phyloP scores from a whole-genome alignment of 768 basidiomycete genomes.

The Termitomyces sp. region DNA sequence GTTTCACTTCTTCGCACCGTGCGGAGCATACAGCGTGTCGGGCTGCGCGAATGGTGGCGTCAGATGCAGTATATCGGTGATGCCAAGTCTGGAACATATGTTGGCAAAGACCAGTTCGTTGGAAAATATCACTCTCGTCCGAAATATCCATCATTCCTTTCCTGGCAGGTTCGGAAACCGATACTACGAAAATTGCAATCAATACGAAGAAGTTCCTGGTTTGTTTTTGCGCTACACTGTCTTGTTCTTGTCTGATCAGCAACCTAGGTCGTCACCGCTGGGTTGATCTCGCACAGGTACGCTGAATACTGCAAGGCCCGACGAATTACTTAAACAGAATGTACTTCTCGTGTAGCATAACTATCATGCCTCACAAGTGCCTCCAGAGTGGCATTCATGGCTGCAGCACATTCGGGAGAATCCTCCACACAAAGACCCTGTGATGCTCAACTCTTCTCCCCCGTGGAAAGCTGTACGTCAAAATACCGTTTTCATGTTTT shows the following conservation, averaged over 20 bases:
- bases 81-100: constrained; percentile 77
- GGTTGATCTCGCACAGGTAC: constrained; percentile 89
- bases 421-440: constrained; percentile 71
- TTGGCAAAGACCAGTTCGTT: constrained; percentile 83
- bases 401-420: constrained; percentile 84
- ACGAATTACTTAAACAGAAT: constrained; percentile 1
- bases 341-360: constrained; percentile 52
- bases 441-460: constrained; percentile 67
- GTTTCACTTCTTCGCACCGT: constrained; percentile 75
- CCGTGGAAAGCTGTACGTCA: constrained; percentile 79
- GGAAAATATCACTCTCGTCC: neutral
- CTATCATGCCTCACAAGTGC: constrained; percentile 89
- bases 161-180: constrained; percentile 83
- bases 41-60: constrained; percentile 85
- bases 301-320: constrained; percentile 13
- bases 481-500: neutral
- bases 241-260: constrained; percentile 2
- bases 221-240: constrained; percentile 19
- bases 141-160: constrained; percentile 3
- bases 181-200: constrained; percentile 90
- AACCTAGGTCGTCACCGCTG: constrained; percentile 87
- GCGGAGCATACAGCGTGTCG: constrained; percentile 71
- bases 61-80: constrained; percentile 94
- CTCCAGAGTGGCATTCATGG: constrained; percentile 98
- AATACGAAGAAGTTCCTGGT: constrained; percentile 88